Percentiles rank a stretch among this genome's conserved stretches.
Evolutionary conservation across 2,329 filamentous ascomycete genomes (phyloP).

Genomic region (Fusarium sublunatum): DNA sequence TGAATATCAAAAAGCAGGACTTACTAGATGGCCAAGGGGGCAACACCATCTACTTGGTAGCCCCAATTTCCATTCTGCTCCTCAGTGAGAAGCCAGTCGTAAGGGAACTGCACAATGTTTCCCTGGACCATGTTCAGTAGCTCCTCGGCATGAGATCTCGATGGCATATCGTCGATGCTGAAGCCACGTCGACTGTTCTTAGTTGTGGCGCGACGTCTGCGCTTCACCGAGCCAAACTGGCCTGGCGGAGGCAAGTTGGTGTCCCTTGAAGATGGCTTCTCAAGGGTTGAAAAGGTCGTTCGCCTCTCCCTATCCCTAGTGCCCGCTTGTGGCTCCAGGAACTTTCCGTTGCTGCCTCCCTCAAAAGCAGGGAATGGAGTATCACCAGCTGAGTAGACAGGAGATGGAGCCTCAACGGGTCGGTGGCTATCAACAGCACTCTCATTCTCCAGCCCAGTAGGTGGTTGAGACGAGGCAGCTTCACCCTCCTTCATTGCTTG

Average conservation of each 20-base stretch:
- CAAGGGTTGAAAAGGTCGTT: slow-evolving; percentile 66
- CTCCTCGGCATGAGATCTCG: slow-evolving; percentile 80
- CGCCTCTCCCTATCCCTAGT: slow-evolving; percentile 61
- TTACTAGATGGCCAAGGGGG: slow-evolving; percentile 97
- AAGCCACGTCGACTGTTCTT: slow-evolving; percentile 74
- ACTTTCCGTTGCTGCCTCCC: slow-evolving; percentile 45
- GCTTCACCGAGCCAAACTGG: slow-evolving; percentile 64
- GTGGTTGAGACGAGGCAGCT: slow-evolving; percentile 25
- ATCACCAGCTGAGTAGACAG: slow-evolving; percentile 56
- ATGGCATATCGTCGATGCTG: slow-evolving; percentile 79
- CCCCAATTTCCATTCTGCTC: slow-evolving; percentile 96
- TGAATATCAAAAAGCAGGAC: slow-evolving; percentile 49
- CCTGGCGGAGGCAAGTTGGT: slow-evolving; percentile 48
- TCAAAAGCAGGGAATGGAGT: slow-evolving; percentile 62
- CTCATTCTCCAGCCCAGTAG: slow-evolving; percentile 44
- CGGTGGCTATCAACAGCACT: slow-evolving; percentile 36
- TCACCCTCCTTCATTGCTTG: slow-evolving; percentile 46
- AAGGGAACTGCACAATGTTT: slow-evolving; percentile 89
- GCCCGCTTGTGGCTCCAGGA: slow-evolving; percentile 49
- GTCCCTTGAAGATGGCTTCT: slow-evolving; percentile 59
- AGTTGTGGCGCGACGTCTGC: slow-evolving; percentile 75
- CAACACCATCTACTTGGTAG: slow-evolving; percentile 95
- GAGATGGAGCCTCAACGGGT: slow-evolving; percentile 54
- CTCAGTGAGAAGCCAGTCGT: slow-evolving; percentile 93
- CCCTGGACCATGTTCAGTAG: slow-evolving; percentile 86